These are phyloP conservation scores for Cylindrodendrum hubeiense DNA, from an alignment of 2,329 filamentous ascomycete genomes.

Conservation along the genomic window DNA sequence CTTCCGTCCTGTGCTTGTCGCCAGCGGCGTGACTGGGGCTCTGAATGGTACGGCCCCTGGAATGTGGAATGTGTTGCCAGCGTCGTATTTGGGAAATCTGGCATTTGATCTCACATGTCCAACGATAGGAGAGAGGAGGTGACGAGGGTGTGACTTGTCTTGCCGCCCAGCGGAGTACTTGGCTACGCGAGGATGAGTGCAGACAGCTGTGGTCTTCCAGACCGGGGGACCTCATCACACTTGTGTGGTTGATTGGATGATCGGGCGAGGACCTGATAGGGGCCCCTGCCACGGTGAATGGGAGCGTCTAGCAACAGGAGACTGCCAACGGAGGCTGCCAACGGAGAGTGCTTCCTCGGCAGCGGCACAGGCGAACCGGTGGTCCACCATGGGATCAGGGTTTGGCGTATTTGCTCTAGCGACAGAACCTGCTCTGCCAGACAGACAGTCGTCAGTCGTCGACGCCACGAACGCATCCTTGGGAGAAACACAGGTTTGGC, in stretches of 20 bases:
- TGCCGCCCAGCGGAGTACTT: not conserved
- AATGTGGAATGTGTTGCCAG: constrained; percentile 25
- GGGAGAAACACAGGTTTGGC: constrained; percentile 10
- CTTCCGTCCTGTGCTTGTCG: constrained; percentile 11
- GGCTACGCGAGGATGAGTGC: not conserved
- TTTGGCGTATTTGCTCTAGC: not conserved
- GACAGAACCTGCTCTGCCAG: not conserved
- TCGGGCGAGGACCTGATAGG: constrained; percentile 4
- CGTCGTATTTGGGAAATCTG: constrained; percentile 42
- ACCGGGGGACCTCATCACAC: not conserved
- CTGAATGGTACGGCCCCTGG: constrained; percentile 31
- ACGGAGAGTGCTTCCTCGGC: not conserved
- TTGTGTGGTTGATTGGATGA: constrained; percentile 14
- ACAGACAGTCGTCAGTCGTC: constrained; percentile 15
- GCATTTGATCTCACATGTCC: constrained; percentile 36
- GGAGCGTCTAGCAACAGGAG: not conserved
- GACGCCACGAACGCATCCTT: constrained; percentile 17
- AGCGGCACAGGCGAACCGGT: not conserved
- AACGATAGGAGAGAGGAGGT: constrained; percentile 8
- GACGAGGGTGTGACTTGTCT: not conserved
- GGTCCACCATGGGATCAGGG: not conserved
- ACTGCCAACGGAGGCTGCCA: not conserved
- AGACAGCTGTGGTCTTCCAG: not conserved
- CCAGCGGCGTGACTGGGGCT: constrained; percentile 16
- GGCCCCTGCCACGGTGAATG: constrained; percentile 12